phyloP scores from a whole-genome alignment of 2,329 filamentous ascomycete species.

The Scedosporium aurantiacum region DNA sequence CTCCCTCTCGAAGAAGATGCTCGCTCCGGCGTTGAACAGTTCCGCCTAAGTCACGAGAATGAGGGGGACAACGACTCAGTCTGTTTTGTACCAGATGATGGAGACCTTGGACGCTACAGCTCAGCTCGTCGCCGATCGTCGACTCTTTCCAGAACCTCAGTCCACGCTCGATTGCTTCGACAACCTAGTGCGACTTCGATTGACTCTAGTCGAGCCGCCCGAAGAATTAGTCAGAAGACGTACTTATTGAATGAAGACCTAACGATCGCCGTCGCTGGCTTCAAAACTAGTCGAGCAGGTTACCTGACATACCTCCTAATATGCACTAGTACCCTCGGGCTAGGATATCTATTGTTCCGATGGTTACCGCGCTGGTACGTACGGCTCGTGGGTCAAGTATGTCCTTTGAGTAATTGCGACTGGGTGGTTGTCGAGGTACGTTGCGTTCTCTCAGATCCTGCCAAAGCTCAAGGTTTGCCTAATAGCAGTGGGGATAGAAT shows the following conservation, averaged over 20 bases:
- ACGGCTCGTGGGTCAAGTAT: slow-evolving; percentile 56
- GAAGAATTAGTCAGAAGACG: slow-evolving; percentile 64
- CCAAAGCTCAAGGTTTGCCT: not conserved
- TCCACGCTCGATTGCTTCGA: slow-evolving; percentile 56
- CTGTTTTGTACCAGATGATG: slow-evolving; percentile 29
- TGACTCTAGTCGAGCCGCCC: slow-evolving; percentile 43
- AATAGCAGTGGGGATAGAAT: slow-evolving; percentile 41
- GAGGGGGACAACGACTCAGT: slow-evolving; percentile 28
- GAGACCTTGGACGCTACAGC: slow-evolving; percentile 32
- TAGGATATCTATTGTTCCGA: slow-evolving; percentile 74
- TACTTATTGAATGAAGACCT: slow-evolving; percentile 90
- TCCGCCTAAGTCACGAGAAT: slow-evolving; percentile 6
- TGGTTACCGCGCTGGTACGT: slow-evolving; percentile 90
- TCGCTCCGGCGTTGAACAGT: slow-evolving; percentile 12
- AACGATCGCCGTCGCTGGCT: slow-evolving; percentile 87
- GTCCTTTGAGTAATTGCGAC: slow-evolving; percentile 60
- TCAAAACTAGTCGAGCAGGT: slow-evolving; percentile 64
- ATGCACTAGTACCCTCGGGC: slow-evolving; percentile 61
- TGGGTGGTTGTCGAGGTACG: slow-evolving; percentile 86
- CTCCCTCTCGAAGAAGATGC: slow-evolving; percentile 27
- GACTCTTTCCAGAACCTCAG: slow-evolving; percentile 42
- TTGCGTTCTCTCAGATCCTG: slow-evolving; percentile 7
- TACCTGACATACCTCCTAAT: slow-evolving; percentile 57
- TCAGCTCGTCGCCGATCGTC: slow-evolving; percentile 52
- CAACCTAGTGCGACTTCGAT: slow-evolving; percentile 61